Base-by-base conservation (phyloP, 805 yeast genomes). In the Kodamaea restingae region DNA sequence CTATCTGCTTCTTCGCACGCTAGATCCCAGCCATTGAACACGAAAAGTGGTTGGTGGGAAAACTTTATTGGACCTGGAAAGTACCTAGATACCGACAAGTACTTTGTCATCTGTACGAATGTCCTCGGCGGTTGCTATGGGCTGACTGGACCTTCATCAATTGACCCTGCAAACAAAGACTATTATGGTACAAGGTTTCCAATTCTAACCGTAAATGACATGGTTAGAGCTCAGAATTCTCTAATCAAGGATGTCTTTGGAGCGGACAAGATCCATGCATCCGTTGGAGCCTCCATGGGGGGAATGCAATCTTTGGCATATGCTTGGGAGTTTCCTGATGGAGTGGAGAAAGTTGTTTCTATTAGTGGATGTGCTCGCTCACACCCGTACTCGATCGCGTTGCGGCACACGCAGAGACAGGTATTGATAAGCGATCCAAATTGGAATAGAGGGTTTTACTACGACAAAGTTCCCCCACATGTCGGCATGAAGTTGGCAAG, bases 251-350 rank as follows among this genome's bases (percentile, higher is more conserved):
- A 80, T 33, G 78, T 74, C 33, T 77, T 88, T 42, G 80, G 81
- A 1, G 82, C 84, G 21, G 35, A 51, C 1, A 82, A 77, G 55
- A 62, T 90, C 18, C 76, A 78, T 58, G 95, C 95, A 2, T 76
- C 87, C 1, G 78, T 90, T 6, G 97, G 97, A 4, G 81, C 95
- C 2, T 86, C 95, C 0, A 86, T 90, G 95, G 97, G 97, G n/a
- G 97, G 96, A n/a, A 88, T 90, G 96, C 96, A 88, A 64, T 81
- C 91, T 7, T 70, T 90, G 40, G 95, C 96, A 0, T 86, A 80
- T 59, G 95, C 88, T 1, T 74, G 78, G 56, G 95, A 84, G 54
- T 90, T 84, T 52, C 84, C 95, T 1, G 81, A 82, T 35, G 75
- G 71, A 40, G 96, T 88, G 3, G 75, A 73, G 4, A 80, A 82